phyloP scores from a whole-genome alignment of 2,329 filamentous ascomycete species.

The Madurella mycetomatis region DNA sequence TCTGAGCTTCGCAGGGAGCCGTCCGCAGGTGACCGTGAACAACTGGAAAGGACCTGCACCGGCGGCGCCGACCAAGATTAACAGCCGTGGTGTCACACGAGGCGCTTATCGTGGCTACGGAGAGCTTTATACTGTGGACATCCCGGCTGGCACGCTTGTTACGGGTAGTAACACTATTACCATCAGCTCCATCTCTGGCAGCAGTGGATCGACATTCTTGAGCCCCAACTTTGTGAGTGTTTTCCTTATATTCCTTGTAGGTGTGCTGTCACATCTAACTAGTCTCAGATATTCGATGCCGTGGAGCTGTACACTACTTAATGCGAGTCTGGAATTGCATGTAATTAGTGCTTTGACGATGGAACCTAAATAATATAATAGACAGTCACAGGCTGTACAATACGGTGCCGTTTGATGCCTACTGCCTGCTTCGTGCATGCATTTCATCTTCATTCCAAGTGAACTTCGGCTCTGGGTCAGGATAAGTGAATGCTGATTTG shows the following conservation, averaged over 20 bases:
- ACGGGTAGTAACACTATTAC: constrained; percentile 61
- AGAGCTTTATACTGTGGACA: constrained; percentile 59
- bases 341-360: background rate
- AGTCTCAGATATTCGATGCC: constrained; percentile 25
- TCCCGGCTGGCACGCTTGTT: constrained; percentile 55
- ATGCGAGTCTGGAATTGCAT: background rate
- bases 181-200: constrained; percentile 56
- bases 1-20: constrained; percentile 54
- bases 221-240: constrained; percentile 51
- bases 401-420: no score
- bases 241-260: background rate
- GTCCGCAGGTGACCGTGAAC: constrained; percentile 56
- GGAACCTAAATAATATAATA: background rate
- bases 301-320: constrained; percentile 32
- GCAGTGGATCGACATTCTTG: constrained; percentile 49
- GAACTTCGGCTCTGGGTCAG: no score
- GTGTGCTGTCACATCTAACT: background rate
- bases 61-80: constrained; percentile 55
- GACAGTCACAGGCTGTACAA: background rate
- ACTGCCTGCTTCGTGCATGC: no score
- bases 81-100: constrained; percentile 61
- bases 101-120: constrained; percentile 61
- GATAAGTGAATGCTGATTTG: no score
- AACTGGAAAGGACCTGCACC: constrained; percentile 46
- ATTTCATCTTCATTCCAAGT: no score